phyloP scores from a whole-genome alignment of 2,329 filamentous ascomycete species.

The Neophaeococcomyces mojaviensis region DNA sequence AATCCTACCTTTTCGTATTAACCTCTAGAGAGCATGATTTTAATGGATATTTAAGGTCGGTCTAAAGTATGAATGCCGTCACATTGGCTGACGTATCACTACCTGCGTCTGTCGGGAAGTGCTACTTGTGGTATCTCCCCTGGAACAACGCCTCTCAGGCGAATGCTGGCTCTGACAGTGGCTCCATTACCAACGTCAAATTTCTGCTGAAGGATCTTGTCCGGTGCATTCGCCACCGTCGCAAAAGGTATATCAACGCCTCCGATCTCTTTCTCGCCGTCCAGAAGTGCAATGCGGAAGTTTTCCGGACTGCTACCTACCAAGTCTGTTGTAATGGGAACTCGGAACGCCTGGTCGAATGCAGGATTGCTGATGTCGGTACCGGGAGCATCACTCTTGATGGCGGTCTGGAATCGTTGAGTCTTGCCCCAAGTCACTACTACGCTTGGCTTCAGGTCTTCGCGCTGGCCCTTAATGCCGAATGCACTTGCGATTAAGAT shows the following conservation, averaged over 20 bases:
- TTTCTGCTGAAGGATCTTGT: slow-evolving; percentile 16
- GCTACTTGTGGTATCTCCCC: slow-evolving; percentile 13
- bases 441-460: slow-evolving; percentile 15
- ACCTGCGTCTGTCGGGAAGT: slow-evolving; percentile 13
- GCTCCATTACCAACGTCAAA: slow-evolving; percentile 17
- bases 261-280: slow-evolving; percentile 17
- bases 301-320: slow-evolving; percentile 15
- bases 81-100: slow-evolving; percentile 10
- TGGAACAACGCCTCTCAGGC: slow-evolving; percentile 14
- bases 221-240: slow-evolving; percentile 14
- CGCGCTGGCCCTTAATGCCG: slow-evolving; percentile 15
- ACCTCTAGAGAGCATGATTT: no score
- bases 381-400: slow-evolving; percentile 17
- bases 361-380: slow-evolving; percentile 18
- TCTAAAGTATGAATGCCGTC: no score
- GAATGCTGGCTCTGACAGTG: slow-evolving; percentile 16
- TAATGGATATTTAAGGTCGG: no score
- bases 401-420: slow-evolving; percentile 18
- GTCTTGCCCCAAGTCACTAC: slow-evolving; percentile 16
- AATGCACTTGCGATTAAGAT: slow-evolving; percentile 16
- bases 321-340: slow-evolving; percentile 17
- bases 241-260: slow-evolving; percentile 16
- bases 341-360: slow-evolving; percentile 18
- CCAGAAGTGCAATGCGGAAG: slow-evolving; percentile 17
- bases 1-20: no score